Base-by-base conservation (phyloP, 305 asterid genomes). In the Euphrasia arctica region DNA sequence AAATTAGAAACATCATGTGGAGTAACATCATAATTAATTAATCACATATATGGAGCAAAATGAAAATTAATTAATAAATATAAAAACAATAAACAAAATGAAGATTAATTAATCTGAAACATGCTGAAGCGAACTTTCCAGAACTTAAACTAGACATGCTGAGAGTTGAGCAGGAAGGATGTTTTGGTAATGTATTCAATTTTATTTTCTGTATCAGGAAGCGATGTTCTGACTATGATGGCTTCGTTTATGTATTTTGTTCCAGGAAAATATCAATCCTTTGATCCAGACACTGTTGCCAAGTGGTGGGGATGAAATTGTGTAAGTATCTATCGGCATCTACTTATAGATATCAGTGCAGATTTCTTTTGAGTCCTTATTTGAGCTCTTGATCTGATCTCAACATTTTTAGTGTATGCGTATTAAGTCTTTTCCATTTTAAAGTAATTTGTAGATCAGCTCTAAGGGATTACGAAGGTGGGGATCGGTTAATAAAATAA, bases 261-360 rank as follows among this genome's bases (percentile, higher is more conserved):
- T 79, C 36, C 79, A 93, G 99, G 74, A 34, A 68, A 96, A 93
- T 77, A 95, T 93, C 34, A 90, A 95, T 68, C 95, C 99, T 68
- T 70, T 93, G 65, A 89, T 93, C 69, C 86, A 80, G 79, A 88
- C 83, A 74, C 72, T 93, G 83, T 79, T 84, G 34, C 96, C 95
- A 5, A 75, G 58, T 43, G 68, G 64, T 73, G 88, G 63, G 65
- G 58, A 68, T 74, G 86, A 71, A 75, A 90, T 88, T 71, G 95
- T 95, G 99, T 90, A 86, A 45, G 95, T 83, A 45, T 66, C 50
- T 11, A 31, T 64, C 4, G 51, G 58, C 68, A 25, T 36, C 9
- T 65, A 27, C 63, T 50, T 67, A 47, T 51, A 45, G 56, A 65
- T 54, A 51, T 34, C 48, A 10, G 27, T 18, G 58, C 65, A 31